Percentiles rank a stretch among this genome's conserved stretches.
These are phyloP conservation scores for Aegilops tauschii DNA, from an alignment of 176 grass and related monocot genomes.

Conservation along the genomic window DNA sequence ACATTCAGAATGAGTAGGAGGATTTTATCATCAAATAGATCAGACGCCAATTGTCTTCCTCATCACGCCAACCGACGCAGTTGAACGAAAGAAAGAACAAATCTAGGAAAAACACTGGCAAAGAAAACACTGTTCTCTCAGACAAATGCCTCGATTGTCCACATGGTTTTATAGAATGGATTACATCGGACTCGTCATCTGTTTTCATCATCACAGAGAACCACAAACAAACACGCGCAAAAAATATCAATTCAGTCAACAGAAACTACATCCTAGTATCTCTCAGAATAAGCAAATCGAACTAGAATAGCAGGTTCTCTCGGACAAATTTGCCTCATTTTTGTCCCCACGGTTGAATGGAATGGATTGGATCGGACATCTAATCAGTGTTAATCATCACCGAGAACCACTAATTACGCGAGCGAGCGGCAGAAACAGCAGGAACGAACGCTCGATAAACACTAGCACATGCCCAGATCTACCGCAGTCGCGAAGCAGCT, in stretches of 20 bases:
- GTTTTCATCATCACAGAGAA: slow-evolving; percentile 40
- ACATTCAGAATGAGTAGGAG: slow-evolving; percentile 72
- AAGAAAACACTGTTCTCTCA: slow-evolving; percentile 32
- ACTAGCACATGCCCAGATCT: not conserved
- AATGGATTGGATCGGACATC: slow-evolving; percentile 35
- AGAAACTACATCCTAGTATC: not conserved
- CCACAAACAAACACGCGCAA: not conserved
- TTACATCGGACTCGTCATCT: slow-evolving; percentile 64
- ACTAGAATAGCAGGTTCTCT: not conserved
- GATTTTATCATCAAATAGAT: slow-evolving; percentile 48
- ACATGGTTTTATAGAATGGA: slow-evolving; percentile 56
- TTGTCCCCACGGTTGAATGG: slow-evolving; percentile 17
- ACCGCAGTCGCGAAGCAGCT: not conserved
- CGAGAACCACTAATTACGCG: not conserved
- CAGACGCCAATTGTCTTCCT: slow-evolving; percentile 26
- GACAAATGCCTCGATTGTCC: slow-evolving; percentile 73
- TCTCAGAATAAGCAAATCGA: too few relatives aligned
- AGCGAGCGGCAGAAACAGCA: rapidly evolving
- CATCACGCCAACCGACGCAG: slow-evolving; percentile 22
- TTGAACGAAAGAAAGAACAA: not conserved
- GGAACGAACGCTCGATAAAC: not conserved
- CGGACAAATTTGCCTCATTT: slow-evolving; percentile 15
- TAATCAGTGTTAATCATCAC: slow-evolving; percentile 31
- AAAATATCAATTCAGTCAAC: not conserved
- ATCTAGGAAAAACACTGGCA: not conserved